Evolutionary conservation across 164 flowering plant species (phyloP).

Genomic region (Nymphaea colorata): DNA sequence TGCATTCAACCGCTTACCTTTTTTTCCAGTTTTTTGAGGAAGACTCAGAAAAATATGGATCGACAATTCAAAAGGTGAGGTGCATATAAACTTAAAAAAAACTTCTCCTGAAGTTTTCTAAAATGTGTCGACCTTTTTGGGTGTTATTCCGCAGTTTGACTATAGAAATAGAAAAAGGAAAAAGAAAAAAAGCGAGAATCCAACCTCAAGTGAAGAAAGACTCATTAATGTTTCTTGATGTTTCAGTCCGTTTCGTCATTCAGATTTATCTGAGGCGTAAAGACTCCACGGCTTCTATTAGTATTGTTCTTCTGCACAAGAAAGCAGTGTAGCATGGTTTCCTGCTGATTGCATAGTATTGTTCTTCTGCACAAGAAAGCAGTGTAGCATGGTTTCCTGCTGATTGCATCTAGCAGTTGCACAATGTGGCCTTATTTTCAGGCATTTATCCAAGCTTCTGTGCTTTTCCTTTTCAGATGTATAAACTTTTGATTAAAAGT

Average conservation of each 20-base stretch:
- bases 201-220: not conserved
- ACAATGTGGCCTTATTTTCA: not conserved
- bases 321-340: not conserved
- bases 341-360: not conserved
- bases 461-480: not conserved
- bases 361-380: no score
- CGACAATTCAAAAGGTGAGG: slow-evolving; percentile 54
- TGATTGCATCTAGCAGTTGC: not conserved
- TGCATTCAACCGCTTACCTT: no score
- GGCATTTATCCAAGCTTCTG: not conserved
- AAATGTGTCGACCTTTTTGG: no score
- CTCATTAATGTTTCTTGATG: not conserved
- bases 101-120: not conserved
- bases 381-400: not conserved
- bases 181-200: no score
- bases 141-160: no score
- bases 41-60: slow-evolving; percentile 46
- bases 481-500: not conserved
- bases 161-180: no score
- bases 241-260: slow-evolving; percentile 68
- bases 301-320: not conserved
- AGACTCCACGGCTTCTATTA: not conserved
- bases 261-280: slow-evolving; percentile 32
- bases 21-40: slow-evolving; percentile 57
- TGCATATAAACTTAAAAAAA: not conserved